phyloP scores from a whole-genome alignment of 2,329 filamentous ascomycete genomes.

The Phaeophleospora eucalypticola region DNA sequence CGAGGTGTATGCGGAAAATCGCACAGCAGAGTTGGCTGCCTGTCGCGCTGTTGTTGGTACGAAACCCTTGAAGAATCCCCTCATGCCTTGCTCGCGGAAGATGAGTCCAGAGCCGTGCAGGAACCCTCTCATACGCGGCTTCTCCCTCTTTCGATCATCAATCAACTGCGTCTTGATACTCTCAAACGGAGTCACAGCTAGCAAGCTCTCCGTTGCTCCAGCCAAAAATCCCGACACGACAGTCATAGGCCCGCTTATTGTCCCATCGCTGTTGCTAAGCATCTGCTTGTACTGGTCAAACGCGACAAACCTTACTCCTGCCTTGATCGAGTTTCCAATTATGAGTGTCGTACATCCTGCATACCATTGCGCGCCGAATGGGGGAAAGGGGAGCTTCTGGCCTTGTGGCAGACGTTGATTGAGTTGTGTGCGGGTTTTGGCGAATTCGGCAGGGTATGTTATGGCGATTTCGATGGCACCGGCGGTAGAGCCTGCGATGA shows the following conservation, averaged over 20 bases:
- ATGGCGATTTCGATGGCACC: conserved; percentile 94
- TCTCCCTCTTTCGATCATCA: conserved; percentile 83
- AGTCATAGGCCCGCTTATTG: conserved; percentile 83
- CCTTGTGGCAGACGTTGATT: conserved; percentile 77
- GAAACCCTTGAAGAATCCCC: conserved; percentile 96
- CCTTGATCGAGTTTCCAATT: conserved; percentile 94
- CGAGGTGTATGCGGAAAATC: conserved; percentile 91
- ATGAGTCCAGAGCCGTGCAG: conserved; percentile 86
- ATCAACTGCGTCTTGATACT: conserved; percentile 99
- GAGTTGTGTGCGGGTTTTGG: conserved; percentile 90
- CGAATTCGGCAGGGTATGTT: conserved; percentile 93
- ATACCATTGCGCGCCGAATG: conserved; percentile 93
- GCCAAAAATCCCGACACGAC: conserved; percentile 93
- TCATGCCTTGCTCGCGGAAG: conserved; percentile 76
- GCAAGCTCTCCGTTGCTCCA: conserved; percentile 84
- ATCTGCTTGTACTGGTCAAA: conserved; percentile 91
- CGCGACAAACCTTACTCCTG: conserved; percentile 90
- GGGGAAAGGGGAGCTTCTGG: conserved; percentile 89
- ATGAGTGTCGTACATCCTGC: conserved; percentile 96
- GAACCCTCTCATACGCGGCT: conserved; percentile 87
- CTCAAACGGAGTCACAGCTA: conserved; percentile 95
- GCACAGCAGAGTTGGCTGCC: conserved; percentile 86
- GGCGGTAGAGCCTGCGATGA: conserved; percentile 87
- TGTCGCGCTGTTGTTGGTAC: conserved; percentile 91
- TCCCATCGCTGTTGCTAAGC: conserved; percentile 77